Conservation (phyloP, 2,329 filamentous ascomycete genomes). For the Polytolypa hystricis region DNA sequence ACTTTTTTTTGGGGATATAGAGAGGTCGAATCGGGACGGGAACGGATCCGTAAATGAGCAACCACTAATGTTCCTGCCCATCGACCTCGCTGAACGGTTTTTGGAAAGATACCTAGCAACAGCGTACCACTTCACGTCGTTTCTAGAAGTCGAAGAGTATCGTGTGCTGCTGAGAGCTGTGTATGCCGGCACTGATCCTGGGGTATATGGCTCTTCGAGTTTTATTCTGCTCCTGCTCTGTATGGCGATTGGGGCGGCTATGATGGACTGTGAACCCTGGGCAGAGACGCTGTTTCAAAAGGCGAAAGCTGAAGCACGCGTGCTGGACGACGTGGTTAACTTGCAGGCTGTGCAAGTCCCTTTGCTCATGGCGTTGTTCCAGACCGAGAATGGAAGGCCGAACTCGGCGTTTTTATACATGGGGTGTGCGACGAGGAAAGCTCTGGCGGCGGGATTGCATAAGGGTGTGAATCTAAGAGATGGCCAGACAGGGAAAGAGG, state of each 20-base stretch:
- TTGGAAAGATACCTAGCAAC: conserved; percentile 32
- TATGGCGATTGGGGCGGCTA: conserved; percentile 29
- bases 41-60: conserved; percentile 15
- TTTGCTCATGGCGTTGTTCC: conserved; percentile 35
- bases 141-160: conserved; percentile 25
- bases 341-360: conserved; percentile 34
- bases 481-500: conserved; percentile 22
- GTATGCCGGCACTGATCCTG: conserved; percentile 22
- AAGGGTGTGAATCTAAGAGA: conserved; percentile 28
- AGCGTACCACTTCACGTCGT: conserved; percentile 30
- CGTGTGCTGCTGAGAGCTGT: conserved; percentile 26
- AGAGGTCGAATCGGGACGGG: conserved; percentile 20
- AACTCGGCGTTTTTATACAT: conserved; percentile 34
- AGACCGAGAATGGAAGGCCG: conserved; percentile 34
- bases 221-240: conserved; percentile 30
- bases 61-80: conserved; percentile 29
- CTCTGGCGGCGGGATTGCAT: conserved; percentile 34
- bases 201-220: conserved; percentile 24
- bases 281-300: conserved; percentile 34
- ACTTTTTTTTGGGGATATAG: conserved; percentile 32
- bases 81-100: conserved; percentile 27
- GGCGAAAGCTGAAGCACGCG: conserved; percentile 28
- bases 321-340: conserved; percentile 36
- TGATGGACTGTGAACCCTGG: conserved; percentile 29
- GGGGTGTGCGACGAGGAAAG: conserved; percentile 33